phyloP scores from a whole-genome alignment of 495 filamentous ascomycete species.

The Chlorociboria aeruginascens region DNA sequence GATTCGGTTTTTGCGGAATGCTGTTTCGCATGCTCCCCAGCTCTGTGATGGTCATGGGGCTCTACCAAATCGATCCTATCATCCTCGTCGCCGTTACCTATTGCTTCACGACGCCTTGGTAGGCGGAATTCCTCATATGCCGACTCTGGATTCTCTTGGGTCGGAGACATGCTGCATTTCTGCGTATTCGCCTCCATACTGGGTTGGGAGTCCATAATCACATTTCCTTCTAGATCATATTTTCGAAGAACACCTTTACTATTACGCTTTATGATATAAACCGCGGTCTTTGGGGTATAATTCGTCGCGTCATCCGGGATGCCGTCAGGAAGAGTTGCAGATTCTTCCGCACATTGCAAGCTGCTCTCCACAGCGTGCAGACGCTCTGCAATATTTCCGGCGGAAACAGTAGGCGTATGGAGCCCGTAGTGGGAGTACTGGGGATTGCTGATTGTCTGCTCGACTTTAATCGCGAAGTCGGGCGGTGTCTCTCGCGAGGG shows the following conservation, averaged over 20 bases:
- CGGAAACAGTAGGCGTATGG: too few species aligned
- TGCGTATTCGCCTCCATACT: conserved; percentile 13
- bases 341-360: too few species aligned
- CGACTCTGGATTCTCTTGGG: conserved; percentile 14
- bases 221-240: background rate
- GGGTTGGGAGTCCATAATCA: background rate
- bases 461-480: background rate
- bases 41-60: background rate
- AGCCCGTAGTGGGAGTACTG: background rate
- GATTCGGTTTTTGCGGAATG: conserved; percentile 12
- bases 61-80: background rate
- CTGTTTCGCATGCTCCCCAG: conserved; percentile 1
- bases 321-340: too few species aligned
- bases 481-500: background rate
- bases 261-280: background rate
- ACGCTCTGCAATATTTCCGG: too few species aligned
- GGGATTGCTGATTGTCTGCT: background rate
- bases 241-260: background rate
- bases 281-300: too few species aligned
- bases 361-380: too few species aligned
- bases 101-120: background rate
- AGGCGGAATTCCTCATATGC: conserved; percentile 12
- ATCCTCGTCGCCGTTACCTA: background rate
- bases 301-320: too few species aligned
- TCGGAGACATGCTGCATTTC: conserved; percentile 11